Evolutionary conservation across 2,329 filamentous ascomycete species (phyloP).

Genomic region (Claviceps spartinae): DNA sequence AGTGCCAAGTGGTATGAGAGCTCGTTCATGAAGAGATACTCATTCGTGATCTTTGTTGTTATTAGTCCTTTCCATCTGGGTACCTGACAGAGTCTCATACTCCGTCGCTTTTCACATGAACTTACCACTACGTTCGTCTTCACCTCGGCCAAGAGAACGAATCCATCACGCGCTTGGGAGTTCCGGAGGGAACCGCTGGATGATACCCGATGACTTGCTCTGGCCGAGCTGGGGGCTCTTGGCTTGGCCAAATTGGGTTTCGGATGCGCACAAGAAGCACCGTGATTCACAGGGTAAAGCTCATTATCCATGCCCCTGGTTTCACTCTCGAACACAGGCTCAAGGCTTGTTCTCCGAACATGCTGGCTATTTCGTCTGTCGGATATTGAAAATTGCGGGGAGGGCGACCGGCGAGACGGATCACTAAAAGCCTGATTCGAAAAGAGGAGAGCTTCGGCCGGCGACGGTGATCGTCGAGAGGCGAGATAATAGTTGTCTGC

Average conservation of each 20-base stretch:
- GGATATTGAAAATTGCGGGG: constrained; percentile 1
- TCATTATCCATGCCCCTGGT: neutral
- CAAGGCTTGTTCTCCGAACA: constrained; percentile 2
- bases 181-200: neutral
- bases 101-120: neutral
- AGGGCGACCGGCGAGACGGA: constrained; percentile 1
- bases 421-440: neutral
- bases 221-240: constrained; percentile 1
- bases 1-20: constrained; percentile 59
- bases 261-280: neutral
- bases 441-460: constrained; percentile 1
- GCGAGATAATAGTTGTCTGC: neutral
- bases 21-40: constrained; percentile 60
- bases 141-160: constrained; percentile 9
- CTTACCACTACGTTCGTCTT: constrained; percentile 20
- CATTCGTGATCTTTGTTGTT: constrained; percentile 50
- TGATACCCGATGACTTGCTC: neutral
- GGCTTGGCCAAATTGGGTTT: constrained; percentile 4
- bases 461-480: neutral
- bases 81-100: neutral
- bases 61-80: neutral
- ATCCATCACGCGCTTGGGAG: neutral
- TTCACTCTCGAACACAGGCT: constrained; percentile 4
- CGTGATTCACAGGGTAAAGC: neutral
- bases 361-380: constrained; percentile 2